A percentile compares a stretch with the other conserved stretches of the same genome.
Evolutionary conservation across 768 basidiomycete genomes (phyloP).

Genomic region (Clitopilus hobsonii): DNA sequence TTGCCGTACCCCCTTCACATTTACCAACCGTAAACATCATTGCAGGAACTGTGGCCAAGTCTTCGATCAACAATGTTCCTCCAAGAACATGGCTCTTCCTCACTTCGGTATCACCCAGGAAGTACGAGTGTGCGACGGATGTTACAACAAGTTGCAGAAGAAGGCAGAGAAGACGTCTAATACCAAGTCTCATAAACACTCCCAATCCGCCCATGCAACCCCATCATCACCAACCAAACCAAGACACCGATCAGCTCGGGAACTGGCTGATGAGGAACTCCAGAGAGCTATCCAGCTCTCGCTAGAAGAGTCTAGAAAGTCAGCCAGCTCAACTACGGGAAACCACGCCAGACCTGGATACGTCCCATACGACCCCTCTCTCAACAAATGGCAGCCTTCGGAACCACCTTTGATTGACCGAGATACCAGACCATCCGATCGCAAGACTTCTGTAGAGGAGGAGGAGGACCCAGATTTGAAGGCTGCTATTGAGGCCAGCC

Average conservation of each 20-base stretch:
- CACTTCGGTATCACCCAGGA: constrained; percentile 91
- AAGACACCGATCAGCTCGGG: constrained; percentile 53
- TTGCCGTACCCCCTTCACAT: constrained; percentile 85
- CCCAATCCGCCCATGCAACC: background rate
- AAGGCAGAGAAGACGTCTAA: constrained; percentile 47
- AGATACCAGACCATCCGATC: constrained; percentile 33
- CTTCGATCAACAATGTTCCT: constrained; percentile 91
- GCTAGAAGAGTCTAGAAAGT: constrained; percentile 64
- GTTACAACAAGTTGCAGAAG: constrained; percentile 71
- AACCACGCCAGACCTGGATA: constrained; percentile 58
- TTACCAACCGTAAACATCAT: constrained; percentile 97
- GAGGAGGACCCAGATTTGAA: constrained; percentile 91
- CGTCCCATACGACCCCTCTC: constrained; percentile 47
- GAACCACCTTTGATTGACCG: constrained; percentile 70
- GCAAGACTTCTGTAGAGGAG: constrained; percentile 39
- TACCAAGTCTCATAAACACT: background rate
- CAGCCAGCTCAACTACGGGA: constrained; percentile 18
- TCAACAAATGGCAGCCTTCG: constrained; percentile 53
- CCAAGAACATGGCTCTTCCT: constrained; percentile 78
- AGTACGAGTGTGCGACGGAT: constrained; percentile 92
- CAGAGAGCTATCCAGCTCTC: constrained; percentile 92
- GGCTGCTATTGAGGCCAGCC: constrained; percentile 92
- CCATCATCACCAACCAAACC: constrained; percentile 32
- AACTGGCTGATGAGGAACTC: constrained; percentile 79
- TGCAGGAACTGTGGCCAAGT: constrained; percentile 97